Base-by-base conservation (phyloP, 1,284 basidiomycete species). In the Pseudozyma sp. region DNA sequence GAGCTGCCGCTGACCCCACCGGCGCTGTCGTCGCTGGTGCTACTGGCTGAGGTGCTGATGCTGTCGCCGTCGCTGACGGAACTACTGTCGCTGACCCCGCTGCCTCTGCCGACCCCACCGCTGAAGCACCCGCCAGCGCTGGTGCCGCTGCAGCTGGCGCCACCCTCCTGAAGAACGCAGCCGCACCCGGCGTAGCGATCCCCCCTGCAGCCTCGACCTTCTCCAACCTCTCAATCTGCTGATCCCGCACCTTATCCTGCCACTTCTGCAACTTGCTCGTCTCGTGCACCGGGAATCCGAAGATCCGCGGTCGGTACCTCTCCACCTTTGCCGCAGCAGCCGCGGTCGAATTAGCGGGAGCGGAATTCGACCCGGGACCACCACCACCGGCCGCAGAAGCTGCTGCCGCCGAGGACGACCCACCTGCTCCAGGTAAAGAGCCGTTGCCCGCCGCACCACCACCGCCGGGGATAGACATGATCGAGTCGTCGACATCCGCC, bases 261-360 rank as follows among this genome's bases (percentile, higher is more conserved):
- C 82, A 84, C 24, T 80, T 75, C 17, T 82, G 81, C 49, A 84
- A 61, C 37, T 78, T 79, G 64, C 76, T 79, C 35, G 75, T 77
- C 63, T 83, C 81, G 50, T 84, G 81, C 11, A 81, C 78, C 4
- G 82, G 82, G 61, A 83, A 84, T n/a, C 82, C 82, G 67, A 83
- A 84, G 58, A 84, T 83, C 4, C 82, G 59, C 3, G 82, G 82
- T 45, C 80, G 57, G 44, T 83, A 81, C 16, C 82, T 54, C 52
- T 84, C 82, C 39, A 83, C 77, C 37, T 75, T 81, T 11, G 68
- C 64, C 4, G 75, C 62, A 7, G 73, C 73, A 6, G 74, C 59
- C 0, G 72, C 68, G 7, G 75, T 74, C 34, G 75, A 70, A 17
- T 66, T 52, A 8, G 70, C 45, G 0, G 54, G 48, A 9, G 62